Conservation (phyloP, 108 stramenopile genomes). For the Pseudonitzschia multiseries region DNA sequence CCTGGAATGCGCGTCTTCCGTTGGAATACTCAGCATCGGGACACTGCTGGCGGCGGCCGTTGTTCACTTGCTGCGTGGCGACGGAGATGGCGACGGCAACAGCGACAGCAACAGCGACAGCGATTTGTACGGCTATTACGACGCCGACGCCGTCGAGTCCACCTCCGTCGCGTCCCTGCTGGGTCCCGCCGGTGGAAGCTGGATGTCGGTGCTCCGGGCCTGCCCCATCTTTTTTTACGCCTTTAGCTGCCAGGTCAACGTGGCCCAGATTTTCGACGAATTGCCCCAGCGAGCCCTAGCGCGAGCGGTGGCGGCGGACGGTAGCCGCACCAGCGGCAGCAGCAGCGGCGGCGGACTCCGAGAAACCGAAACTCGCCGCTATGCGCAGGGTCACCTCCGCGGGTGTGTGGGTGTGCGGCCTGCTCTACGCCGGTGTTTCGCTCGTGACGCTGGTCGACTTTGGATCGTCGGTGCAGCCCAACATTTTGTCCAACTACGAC, state of each 20-base stretch:
- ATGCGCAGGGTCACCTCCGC: conserved; percentile 48
- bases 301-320: too few species aligned
- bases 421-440: conserved; percentile 47
- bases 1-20: conserved; percentile 57
- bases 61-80: conserved; percentile 55
- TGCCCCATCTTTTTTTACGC: conserved; percentile 85
- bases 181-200: conserved; percentile 45
- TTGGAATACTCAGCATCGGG: conserved; percentile 69
- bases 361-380: conserved; percentile 25
- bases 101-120: too few species aligned
- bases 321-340: too few species aligned
- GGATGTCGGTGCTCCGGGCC: conserved; percentile 53
- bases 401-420: conserved; percentile 40
- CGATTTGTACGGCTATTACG: conserved; percentile 1
- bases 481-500: conserved; percentile 63
- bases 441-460: conserved; percentile 66
- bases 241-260: conserved; percentile 84
- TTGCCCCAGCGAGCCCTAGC: conserved; percentile 28
- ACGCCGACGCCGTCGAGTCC: neutral
- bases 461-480: conserved; percentile 50
- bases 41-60: conserved; percentile 67
- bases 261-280: conserved; percentile 74
- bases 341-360: neutral
- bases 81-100: conserved; percentile 3
- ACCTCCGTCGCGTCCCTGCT: conserved; percentile 29